A percentile compares a stretch with the other conserved stretches of the same genome.
phyloP scores from a whole-genome alignment of 345 rosid species.

The Eutrema japonicum region DNA sequence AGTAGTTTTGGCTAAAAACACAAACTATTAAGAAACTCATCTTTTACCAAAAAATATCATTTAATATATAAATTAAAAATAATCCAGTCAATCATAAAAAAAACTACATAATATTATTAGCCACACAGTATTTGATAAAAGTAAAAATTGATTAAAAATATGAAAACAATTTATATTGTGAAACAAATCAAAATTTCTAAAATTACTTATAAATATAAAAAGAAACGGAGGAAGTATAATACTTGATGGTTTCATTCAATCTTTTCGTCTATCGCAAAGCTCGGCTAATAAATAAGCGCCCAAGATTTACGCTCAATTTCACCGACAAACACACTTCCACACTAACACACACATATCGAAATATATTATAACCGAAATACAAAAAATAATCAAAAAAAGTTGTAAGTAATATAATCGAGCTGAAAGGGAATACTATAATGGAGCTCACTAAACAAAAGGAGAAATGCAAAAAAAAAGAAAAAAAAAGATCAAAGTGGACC shows the following conservation, averaged over 20 bases:
- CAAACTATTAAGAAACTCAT: too few species aligned
- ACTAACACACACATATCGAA: constrained; percentile 3
- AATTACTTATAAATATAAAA: too few species aligned
- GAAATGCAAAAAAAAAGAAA: constrained; percentile 14
- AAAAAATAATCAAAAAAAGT: constrained; percentile 4
- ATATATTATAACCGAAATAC: not conserved
- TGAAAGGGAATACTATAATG: not conserved
- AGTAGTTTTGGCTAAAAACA: too few species aligned
- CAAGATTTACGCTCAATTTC: constrained; percentile 31
- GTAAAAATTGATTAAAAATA: too few species aligned
- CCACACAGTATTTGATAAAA: too few species aligned
- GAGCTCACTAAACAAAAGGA: constrained; percentile 29
- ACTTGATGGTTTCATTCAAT: constrained; percentile 9
- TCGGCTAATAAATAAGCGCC: constrained; percentile 32
- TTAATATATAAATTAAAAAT: too few species aligned
- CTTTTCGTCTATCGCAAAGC: constrained; percentile 14
- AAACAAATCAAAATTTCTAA: too few species aligned
- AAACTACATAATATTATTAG: too few species aligned
- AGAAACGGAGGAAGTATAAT: too few species aligned
- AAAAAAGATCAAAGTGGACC: constrained; percentile 42
- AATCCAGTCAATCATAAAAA: too few species aligned
- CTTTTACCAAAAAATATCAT: too few species aligned
- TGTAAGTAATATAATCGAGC: constrained; percentile 17
- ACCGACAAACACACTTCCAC: constrained; percentile 34
- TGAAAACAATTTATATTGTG: too few species aligned